A percentile compares a stretch with the other conserved stretches of the same genome.
These are phyloP conservation scores for Thraustotheca clavata DNA, from an alignment of 352 stramenopile species.

Conservation along the genomic window DNA sequence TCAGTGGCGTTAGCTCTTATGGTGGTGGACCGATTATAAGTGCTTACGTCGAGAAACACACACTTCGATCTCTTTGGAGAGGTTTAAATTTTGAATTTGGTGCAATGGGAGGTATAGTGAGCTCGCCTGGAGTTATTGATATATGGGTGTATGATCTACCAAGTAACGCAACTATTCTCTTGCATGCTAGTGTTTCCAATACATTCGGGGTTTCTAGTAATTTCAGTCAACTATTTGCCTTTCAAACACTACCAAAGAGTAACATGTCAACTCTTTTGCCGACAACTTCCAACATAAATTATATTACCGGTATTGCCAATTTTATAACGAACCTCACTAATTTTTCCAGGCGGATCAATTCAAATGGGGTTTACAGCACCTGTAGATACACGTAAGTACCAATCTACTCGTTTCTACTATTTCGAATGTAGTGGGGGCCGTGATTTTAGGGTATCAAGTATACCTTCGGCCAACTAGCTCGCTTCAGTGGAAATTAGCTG, in stretches of 20 bases:
- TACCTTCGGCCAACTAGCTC: background rate
- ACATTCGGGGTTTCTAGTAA: background rate
- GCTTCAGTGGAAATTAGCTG: background rate
- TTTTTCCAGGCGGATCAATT: background rate
- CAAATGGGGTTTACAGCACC: background rate
- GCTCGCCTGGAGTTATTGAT: background rate
- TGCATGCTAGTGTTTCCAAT: background rate
- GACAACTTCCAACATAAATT: no score
- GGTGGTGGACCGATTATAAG: background rate
- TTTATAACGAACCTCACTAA: no score
- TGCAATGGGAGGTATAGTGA: background rate
- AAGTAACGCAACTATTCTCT: background rate
- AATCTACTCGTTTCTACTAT: background rate
- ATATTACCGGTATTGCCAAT: no score
- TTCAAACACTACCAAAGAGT: background rate
- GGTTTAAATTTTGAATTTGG: background rate
- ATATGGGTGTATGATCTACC: constrained; percentile 1
- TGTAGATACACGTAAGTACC: background rate
- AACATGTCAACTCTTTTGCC: no score
- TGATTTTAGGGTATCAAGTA: background rate
- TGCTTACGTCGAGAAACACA: background rate
- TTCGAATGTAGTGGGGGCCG: background rate
- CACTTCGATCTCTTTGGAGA: background rate
- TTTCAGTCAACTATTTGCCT: background rate
- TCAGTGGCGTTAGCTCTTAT: background rate